Conservation (phyloP, 2,329 filamentous ascomycete species). For the Penicillium paneum region DNA sequence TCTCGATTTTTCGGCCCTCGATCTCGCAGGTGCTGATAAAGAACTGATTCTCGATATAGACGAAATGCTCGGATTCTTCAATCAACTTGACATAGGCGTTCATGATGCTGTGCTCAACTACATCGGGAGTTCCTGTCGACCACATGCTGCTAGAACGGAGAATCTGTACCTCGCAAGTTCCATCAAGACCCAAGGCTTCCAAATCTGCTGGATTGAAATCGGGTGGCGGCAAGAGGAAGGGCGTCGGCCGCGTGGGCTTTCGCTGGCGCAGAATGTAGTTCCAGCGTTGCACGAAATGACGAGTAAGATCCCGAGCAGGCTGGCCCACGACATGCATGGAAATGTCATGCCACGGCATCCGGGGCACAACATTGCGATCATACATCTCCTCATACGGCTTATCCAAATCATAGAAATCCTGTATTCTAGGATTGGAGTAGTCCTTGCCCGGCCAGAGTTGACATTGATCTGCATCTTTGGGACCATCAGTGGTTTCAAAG, state of each 20-base stretch:
- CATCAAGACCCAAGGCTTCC: conserved; percentile 80
- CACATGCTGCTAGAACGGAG: conserved; percentile 84
- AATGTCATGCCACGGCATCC: conserved; percentile 99
- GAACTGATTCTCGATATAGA: conserved; percentile 99
- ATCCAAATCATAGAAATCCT: conserved; percentile 89
- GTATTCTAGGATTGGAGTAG: conserved; percentile 92
- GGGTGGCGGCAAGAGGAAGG: conserved; percentile 87
- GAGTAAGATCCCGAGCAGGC: conserved; percentile 85
- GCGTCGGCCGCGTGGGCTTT: conserved; percentile 88
- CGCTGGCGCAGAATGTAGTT: conserved; percentile 92
- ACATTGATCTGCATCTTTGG: conserved; percentile 85
- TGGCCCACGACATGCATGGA: conserved; percentile 97
- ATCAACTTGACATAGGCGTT: conserved; percentile 94
- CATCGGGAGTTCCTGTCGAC: conserved; percentile 81
- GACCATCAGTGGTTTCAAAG: conserved; percentile 73
- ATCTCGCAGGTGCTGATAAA: conserved; percentile 93
- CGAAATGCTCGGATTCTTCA: conserved; percentile 90
- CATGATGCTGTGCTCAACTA: conserved; percentile 91
- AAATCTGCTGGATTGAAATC: conserved; percentile 86
- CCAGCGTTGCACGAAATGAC: conserved; percentile 97
- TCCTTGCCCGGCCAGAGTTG: conserved; percentile 97
- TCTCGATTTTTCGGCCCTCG: conserved; percentile 81
- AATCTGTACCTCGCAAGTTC: conserved; percentile 95
- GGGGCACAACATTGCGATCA: conserved; percentile 77
- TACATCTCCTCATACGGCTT: conserved; percentile 99